phyloP scores from a whole-genome alignment of 2,329 filamentous ascomycete genomes.

The Penicillium corylophilum region DNA sequence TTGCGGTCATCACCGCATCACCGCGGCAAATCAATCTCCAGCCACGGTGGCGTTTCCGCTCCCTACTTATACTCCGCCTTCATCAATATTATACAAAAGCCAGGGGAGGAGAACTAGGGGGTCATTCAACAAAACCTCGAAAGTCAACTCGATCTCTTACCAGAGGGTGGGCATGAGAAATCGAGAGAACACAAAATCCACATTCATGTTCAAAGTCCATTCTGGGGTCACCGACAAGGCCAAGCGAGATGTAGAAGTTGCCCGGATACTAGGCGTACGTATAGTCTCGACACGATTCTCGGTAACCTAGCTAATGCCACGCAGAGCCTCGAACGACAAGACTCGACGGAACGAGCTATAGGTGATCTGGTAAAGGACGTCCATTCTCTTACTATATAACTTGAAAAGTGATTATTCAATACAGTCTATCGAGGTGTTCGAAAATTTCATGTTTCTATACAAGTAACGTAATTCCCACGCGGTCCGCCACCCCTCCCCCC shows the following conservation, averaged over 20 bases:
- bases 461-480: too few relatives aligned
- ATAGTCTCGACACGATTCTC: background rate
- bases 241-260: conserved; percentile 11
- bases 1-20: conserved; percentile 7
- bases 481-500: too few relatives aligned
- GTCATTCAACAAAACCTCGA: background rate
- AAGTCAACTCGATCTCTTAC: background rate
- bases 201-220: background rate
- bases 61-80: background rate
- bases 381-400: background rate
- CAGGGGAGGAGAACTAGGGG: background rate
- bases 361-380: background rate
- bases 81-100: background rate
- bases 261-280: conserved; percentile 24
- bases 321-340: background rate
- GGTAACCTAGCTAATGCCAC: background rate
- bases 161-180: background rate
- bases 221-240: background rate
- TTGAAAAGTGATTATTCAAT: background rate
- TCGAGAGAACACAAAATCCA: background rate
- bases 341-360: background rate
- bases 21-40: background rate
- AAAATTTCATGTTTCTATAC: too few relatives aligned
- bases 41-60: conserved; percentile 7
- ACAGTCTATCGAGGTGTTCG: background rate